phyloP scores from a whole-genome alignment of 1,284 basidiomycete genomes.

The Apiotrichum montevideense region DNA sequence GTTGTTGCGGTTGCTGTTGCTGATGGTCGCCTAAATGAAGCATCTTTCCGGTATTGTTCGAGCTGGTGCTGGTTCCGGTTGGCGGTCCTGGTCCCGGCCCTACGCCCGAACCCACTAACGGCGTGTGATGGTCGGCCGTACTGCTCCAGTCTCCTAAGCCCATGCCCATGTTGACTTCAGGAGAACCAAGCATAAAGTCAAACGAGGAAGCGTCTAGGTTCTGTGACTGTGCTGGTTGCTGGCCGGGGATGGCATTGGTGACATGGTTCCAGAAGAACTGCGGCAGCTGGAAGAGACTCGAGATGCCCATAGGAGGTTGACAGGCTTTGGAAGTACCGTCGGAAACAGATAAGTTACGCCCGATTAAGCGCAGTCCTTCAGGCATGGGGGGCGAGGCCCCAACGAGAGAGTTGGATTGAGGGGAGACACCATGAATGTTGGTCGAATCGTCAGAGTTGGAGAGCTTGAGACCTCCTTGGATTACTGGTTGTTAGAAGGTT shows the following conservation, averaged over 20 bases:
- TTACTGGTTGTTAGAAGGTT: constrained; percentile 10
- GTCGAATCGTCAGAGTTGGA: neutral
- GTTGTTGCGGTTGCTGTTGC: neutral
- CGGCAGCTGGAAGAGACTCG: constrained; percentile 30
- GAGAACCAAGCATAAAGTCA: neutral
- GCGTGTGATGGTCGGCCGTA: neutral
- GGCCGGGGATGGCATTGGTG: constrained; percentile 7
- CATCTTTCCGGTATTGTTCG: neutral
- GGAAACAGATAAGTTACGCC: constrained; percentile 17
- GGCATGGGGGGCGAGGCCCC: constrained; percentile 2
- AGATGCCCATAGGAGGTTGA: constrained; percentile 6
- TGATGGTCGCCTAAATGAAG: neutral
- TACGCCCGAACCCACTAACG: neutral
- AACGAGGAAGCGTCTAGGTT: neutral
- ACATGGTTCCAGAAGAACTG: constrained; percentile 38
- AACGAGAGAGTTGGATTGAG: neutral
- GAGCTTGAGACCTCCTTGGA: constrained; percentile 33
- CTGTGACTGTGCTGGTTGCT: neutral
- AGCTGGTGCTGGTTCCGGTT: neutral
- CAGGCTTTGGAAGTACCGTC: neutral
- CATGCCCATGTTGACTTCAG: neutral
- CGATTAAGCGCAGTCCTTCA: constrained; percentile 16
- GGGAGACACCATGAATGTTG: neutral
- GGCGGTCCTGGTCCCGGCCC: neutral
- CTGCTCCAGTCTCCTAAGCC: neutral